Evolutionary conservation across 768 basidiomycete genomes (phyloP).

Genomic region (Trametes maxima): DNA sequence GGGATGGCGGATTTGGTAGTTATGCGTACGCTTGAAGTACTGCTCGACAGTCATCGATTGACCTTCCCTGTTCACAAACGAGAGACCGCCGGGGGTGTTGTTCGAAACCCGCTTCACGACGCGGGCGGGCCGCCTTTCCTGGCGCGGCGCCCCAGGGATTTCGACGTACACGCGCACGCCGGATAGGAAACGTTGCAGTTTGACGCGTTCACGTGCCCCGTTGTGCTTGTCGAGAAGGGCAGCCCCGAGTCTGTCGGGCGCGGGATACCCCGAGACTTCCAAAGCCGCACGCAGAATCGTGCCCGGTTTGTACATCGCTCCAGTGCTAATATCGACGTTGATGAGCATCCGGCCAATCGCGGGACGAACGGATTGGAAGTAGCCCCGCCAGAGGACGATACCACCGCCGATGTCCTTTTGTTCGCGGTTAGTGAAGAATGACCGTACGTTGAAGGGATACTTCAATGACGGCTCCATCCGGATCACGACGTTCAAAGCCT

Average conservation of each 20-base stretch:
- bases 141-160: constrained; percentile 17
- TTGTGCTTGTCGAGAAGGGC: neutral
- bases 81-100: constrained; percentile 53
- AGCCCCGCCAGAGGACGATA: constrained; percentile 75
- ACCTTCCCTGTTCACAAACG: constrained; percentile 62
- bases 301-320: constrained; percentile 73
- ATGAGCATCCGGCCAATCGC: constrained; percentile 63
- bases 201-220: constrained; percentile 46
- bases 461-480: constrained; percentile 71
- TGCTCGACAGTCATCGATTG: constrained; percentile 56
- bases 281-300: constrained; percentile 58
- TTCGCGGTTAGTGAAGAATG: constrained; percentile 68
- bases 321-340: constrained; percentile 80
- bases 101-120: constrained; percentile 62
- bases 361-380: constrained; percentile 79
- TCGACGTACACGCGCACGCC: constrained; percentile 53
- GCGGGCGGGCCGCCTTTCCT: constrained; percentile 44
- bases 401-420: constrained; percentile 60
- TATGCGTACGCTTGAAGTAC: constrained; percentile 59
- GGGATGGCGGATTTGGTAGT: constrained; percentile 58
- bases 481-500: constrained; percentile 77
- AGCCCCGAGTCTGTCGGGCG: neutral
- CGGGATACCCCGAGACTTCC: constrained; percentile 48
- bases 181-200: constrained; percentile 57
- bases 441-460: constrained; percentile 73